Evolutionary conservation across 306 rosid genomes (phyloP).

Genomic region (Inga leiocalycina): DNA sequence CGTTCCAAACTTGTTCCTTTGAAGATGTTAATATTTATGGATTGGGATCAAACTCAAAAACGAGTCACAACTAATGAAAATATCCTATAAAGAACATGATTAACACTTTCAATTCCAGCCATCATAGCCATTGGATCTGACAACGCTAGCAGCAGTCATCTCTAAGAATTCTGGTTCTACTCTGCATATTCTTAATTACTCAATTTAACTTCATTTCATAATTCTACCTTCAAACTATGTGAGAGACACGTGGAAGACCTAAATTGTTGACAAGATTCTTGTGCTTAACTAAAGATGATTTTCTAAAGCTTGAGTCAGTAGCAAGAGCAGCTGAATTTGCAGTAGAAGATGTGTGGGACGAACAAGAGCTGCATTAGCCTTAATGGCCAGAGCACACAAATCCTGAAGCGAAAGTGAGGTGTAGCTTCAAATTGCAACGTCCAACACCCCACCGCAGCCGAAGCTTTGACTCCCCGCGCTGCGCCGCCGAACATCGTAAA

Average conservation of each 20-base stretch:
- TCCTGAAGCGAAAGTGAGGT: slow-evolving; percentile 53
- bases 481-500: too few species aligned
- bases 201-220: neutral
- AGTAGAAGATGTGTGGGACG: neutral
- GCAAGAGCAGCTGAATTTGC: neutral
- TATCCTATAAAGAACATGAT: too few species aligned
- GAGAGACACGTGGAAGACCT: slow-evolving; percentile 19
- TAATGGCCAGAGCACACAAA: slow-evolving; percentile 52
- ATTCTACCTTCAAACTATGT: neutral
- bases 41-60: neutral
- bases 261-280: neutral
- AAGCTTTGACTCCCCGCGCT: too few species aligned
- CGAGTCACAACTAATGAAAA: too few species aligned
- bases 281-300: neutral
- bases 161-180: neutral
- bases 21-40: too few species aligned
- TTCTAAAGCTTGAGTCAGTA: neutral
- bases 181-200: neutral
- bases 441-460: too few species aligned
- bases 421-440: too few species aligned
- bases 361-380: slow-evolving; percentile 61
- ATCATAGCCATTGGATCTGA: neutral
- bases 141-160: neutral
- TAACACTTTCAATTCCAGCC: neutral
- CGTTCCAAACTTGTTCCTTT: too few species aligned